Evolutionary conservation across 2,329 filamentous ascomycete species (phyloP), one percentile per base, ranked within the genome.

Genomic region (Clarireedia homoeocarpa): DNA sequence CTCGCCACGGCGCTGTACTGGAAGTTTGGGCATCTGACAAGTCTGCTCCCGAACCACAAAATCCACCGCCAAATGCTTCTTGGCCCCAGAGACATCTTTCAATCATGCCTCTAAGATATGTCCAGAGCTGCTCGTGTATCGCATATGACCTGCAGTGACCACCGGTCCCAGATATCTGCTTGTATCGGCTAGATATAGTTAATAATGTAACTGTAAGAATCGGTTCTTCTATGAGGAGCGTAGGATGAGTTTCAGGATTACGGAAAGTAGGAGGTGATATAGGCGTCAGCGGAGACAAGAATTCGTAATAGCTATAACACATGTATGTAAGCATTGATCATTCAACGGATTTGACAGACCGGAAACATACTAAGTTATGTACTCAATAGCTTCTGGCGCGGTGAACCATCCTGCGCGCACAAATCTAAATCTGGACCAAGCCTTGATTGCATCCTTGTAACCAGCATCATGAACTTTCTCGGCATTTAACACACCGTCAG

Each of bases 361-460:
- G 10, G 46, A 40, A 38, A 73, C 83, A 66, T 78, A 89, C 85
- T 97, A 97, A 69, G 91, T 86, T 61, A 99, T 89, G 67, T 97
- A 97, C 45, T 86, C 85, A 70, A 97, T 91, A 23, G 90, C 92
- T 72, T 99, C 94, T 62, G 88, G 84, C 0, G 92, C 88, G 0
- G 91, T 95, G 70, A 99, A 94, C 92, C 92, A 97, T 9, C 94
- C 94, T 7, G 91, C 91, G 53, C 91, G 85, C n/a, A 97, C 92
- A 69, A 97, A 97, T 45, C 91, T 85, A 70, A 96, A 91, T 61
- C 90, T 80, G 2, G 86, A 84, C 94, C 94, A 99, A n/a, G 90
- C 87, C 65, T 83, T 85, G 58, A 96, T 74, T 0, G 91, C 91
- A 57, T 88, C 82, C 44, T 80, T 74, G 63, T 85, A 85, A 51